These are phyloP conservation scores for Melastoma malabathricum DNA, from an alignment of 345 rosid species.

Conservation along the genomic window DNA sequence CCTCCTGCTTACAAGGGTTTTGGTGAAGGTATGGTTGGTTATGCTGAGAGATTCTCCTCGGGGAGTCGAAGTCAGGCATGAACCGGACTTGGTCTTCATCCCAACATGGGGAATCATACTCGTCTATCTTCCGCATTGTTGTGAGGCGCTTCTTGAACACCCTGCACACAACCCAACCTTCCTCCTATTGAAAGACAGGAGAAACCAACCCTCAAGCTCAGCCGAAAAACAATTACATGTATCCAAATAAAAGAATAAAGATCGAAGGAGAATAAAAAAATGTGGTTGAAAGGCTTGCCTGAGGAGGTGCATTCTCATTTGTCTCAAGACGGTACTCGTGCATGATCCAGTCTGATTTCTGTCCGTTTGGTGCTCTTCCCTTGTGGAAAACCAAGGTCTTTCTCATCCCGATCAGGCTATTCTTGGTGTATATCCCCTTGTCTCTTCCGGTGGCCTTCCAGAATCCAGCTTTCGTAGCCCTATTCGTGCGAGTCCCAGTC, in stretches of 20 bases:
- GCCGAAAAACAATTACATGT: neutral
- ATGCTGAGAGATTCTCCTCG: conserved; percentile 30
- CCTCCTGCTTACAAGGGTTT: conserved; percentile 49
- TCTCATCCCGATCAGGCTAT: conserved; percentile 87
- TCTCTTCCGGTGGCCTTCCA: conserved; percentile 99
- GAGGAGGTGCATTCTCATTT: conserved; percentile 78
- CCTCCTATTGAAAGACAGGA: conserved; percentile 32
- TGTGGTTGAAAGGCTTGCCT: conserved; percentile 16
- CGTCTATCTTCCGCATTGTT: conserved; percentile 27
- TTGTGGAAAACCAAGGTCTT: conserved; percentile 84
- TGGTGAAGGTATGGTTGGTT: conserved; percentile 21
- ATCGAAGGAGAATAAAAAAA: neutral
- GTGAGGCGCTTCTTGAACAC: conserved; percentile 80
- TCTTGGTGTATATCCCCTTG: conserved; percentile 72
- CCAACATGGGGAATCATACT: conserved; percentile 46
- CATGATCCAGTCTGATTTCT: conserved; percentile 94
- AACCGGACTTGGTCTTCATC: conserved; percentile 50
- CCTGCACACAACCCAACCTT: conserved; percentile 97
- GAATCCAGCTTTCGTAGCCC: conserved; percentile 93
- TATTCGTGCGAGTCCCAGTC: conserved; percentile 89
- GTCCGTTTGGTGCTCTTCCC: conserved; percentile 96
- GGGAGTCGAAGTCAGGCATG: conserved; percentile 44
- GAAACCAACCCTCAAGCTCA: neutral
- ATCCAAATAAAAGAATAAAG: neutral
- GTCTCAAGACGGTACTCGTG: conserved; percentile 95